Conservation (phyloP, 495 filamentous ascomycete genomes). For the Pyronema omphalodes region DNA sequence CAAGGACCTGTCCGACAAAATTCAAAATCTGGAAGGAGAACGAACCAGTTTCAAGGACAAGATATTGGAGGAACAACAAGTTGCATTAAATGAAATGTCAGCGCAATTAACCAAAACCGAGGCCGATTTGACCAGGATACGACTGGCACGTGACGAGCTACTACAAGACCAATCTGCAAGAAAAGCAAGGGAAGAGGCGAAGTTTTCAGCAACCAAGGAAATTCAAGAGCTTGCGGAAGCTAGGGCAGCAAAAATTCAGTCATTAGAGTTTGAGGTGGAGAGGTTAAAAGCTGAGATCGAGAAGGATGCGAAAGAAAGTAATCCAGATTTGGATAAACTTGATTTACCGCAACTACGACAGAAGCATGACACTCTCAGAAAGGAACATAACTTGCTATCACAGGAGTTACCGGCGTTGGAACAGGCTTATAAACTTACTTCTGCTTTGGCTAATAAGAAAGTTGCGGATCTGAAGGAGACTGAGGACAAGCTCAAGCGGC, state of each 20-base stretch:
- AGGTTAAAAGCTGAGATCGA: conserved; percentile 37
- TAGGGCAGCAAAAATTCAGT: conserved; percentile 51
- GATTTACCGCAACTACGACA: conserved; percentile 48
- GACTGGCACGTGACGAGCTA: conserved; percentile 65
- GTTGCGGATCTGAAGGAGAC: conserved; percentile 51
- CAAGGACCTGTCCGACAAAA: conserved; percentile 64
- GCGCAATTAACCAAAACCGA: conserved; percentile 63
- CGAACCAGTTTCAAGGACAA: conserved; percentile 60
- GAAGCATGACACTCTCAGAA: conserved; percentile 54
- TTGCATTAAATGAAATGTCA: conserved; percentile 52
- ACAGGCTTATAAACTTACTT: conserved; percentile 68
- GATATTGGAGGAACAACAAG: conserved; percentile 59
- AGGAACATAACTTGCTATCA: conserved; percentile 63
- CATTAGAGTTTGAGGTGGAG: conserved; percentile 65
- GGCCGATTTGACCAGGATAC: conserved; percentile 66
- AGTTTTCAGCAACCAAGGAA: conserved; percentile 45
- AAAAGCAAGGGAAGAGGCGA: conserved; percentile 59
- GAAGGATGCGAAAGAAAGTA: conserved; percentile 28
- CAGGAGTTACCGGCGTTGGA: conserved; percentile 75
- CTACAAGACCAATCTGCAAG: conserved; percentile 63
- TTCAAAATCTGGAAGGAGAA: conserved; percentile 67
- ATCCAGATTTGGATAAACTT: conserved; percentile 34
- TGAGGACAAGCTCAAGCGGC: conserved; percentile 59
- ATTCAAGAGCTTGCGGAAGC: conserved; percentile 61
- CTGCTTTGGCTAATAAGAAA: conserved; percentile 67